These are phyloP conservation scores for Cicer arietinum DNA, from an alignment of 306 rosid species.

Conservation along the genomic window DNA sequence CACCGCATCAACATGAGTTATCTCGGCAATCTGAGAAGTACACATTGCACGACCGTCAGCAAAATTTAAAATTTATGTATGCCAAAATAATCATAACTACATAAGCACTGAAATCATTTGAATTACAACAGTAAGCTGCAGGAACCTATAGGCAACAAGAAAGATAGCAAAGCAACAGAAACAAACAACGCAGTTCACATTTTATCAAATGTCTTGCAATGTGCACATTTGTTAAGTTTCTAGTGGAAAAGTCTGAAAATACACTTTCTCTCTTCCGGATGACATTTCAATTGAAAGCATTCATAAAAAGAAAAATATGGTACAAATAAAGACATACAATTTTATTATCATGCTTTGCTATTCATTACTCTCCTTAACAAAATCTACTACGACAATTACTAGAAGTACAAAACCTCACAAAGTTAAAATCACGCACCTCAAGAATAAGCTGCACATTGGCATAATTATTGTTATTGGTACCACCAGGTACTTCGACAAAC, in stretches of 20 bases:
- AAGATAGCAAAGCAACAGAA: conserved; percentile 24
- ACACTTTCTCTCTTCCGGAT: conserved; percentile 4
- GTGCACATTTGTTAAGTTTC: neutral
- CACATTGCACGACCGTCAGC: conserved; percentile 40
- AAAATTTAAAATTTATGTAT: conserved; percentile 21
- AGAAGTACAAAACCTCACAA: conserved; percentile 32
- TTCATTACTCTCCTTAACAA: conserved; percentile 29
- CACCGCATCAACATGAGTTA: conserved; percentile 95
- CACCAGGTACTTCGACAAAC: conserved; percentile 99
- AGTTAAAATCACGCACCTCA: conserved; percentile 68
- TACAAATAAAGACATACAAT: conserved; percentile 12
- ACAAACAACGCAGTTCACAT: conserved; percentile 5
- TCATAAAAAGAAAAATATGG: neutral
- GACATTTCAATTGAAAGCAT: conserved; percentile 6
- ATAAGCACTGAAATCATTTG: conserved; percentile 20
- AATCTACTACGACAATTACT: neutral
- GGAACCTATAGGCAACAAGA: conserved; percentile 38
- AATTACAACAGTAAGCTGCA: conserved; percentile 27
- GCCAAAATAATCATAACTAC: conserved; percentile 27
- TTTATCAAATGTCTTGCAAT: conserved; percentile 27
- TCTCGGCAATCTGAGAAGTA: conserved; percentile 84
- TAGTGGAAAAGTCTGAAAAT: neutral
- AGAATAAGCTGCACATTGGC: conserved; percentile 98
- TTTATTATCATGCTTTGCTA: neutral
- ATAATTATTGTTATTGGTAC: conserved; percentile 98